Conservation (phyloP, 371 early-diverging fungal species). For the Caulochytrium protostelioides region DNA sequence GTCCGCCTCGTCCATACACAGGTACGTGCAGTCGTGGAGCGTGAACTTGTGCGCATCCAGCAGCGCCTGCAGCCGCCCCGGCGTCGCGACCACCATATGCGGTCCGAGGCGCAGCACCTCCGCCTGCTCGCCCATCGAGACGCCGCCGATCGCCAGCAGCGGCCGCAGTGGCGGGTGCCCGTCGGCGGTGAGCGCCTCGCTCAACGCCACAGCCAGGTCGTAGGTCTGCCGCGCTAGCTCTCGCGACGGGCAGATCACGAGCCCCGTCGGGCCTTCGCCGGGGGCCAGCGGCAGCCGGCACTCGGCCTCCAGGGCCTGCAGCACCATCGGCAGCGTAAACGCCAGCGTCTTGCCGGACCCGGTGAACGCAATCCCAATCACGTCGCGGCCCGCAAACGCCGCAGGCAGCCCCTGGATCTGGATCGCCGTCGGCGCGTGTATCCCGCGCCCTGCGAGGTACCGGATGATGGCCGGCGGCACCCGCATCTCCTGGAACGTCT, state of each 20-base stretch:
- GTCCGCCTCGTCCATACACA: constrained; percentile 56
- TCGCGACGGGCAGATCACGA: constrained; percentile 75
- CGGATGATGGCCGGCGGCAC: constrained; percentile 21
- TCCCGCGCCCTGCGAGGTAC: constrained; percentile 21
- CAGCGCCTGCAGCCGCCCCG: constrained; percentile 35
- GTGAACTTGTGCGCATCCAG: constrained; percentile 15
- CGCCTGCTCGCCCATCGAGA: constrained; percentile 66
- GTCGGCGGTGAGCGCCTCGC: constrained; percentile 33
- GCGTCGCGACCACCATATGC: constrained; percentile 32
- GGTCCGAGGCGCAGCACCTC: constrained; percentile 38
- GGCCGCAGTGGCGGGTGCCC: constrained; percentile 51
- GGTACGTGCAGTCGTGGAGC: constrained; percentile 23
- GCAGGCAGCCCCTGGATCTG: constrained; percentile 47
- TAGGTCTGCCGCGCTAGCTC: constrained; percentile 71
- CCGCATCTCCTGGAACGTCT: constrained; percentile 26
- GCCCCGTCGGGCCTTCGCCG: constrained; percentile 76
- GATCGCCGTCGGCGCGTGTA: constrained; percentile 38
- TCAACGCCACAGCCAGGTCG: constrained; percentile 43
- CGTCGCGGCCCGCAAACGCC: constrained; percentile 37
- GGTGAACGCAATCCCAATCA: constrained; percentile 55
- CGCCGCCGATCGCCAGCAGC: constrained; percentile 84
- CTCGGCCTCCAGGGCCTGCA: constrained; percentile 64
- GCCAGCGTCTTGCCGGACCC: constrained; percentile 50
- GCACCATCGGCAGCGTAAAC: constrained; percentile 44
- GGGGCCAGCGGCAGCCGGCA: constrained; percentile 45